Conservation (phyloP, 306 rosid genomes). For the Hippophae rhamnoides region DNA sequence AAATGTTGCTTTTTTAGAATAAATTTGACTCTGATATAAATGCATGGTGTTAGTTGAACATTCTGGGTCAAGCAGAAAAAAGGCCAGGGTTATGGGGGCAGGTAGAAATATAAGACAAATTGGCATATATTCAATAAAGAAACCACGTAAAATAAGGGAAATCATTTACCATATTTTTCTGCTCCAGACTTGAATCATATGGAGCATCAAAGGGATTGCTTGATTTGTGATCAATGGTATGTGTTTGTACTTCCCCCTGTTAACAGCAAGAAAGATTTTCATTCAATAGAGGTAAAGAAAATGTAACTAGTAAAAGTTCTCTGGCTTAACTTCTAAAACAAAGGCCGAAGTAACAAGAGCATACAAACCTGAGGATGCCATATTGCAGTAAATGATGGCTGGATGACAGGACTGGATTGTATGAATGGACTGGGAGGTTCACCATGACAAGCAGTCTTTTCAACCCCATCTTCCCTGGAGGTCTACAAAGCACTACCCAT, state of each 20-base stretch:
- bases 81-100: too few relatives aligned
- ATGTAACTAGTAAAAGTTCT: constrained; percentile 4
- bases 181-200: constrained; percentile 42
- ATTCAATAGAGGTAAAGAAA: not conserved
- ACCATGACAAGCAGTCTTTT: constrained; percentile 14
- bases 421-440: constrained; percentile 21
- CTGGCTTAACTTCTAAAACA: constrained; percentile 11
- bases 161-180: constrained; percentile 37
- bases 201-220: constrained; percentile 62
- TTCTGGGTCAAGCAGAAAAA: too few relatives aligned
- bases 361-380: constrained; percentile 37
- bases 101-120: too few relatives aligned
- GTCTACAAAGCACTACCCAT: constrained; percentile 26
- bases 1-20: too few relatives aligned
- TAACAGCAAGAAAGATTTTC: constrained; percentile 15
- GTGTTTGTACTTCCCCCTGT: constrained; percentile 41
- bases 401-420: constrained; percentile 19
- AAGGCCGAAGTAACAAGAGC: constrained; percentile 20
- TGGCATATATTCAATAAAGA: too few relatives aligned
- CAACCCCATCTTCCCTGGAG: constrained; percentile 21
- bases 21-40: too few relatives aligned
- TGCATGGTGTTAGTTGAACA: too few relatives aligned
- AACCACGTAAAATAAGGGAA: not conserved
- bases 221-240: constrained; percentile 32
- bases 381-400: constrained; percentile 20